Evolutionary conservation across 1,139 yeast species (phyloP).

Genomic region (Nakaseomyces uthaithaninus): DNA sequence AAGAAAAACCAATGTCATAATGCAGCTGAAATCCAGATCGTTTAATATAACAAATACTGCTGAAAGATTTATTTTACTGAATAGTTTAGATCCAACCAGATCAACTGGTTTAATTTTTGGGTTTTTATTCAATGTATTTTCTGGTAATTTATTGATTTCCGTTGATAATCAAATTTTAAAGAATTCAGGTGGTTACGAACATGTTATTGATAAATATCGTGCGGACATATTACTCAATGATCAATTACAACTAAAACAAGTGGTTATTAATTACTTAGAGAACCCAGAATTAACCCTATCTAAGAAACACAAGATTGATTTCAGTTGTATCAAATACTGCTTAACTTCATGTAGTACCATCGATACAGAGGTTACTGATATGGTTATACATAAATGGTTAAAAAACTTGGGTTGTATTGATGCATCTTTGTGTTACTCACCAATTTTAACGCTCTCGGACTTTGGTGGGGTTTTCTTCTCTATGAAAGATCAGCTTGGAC

Average conservation of each 20-base stretch:
- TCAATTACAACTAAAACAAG: slow-evolving; percentile 83
- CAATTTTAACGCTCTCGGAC: slow-evolving; percentile 80
- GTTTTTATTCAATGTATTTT: slow-evolving; percentile 66
- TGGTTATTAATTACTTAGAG: slow-evolving; percentile 86
- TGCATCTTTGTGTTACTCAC: slow-evolving; percentile 75
- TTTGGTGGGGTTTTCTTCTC: slow-evolving; percentile 96
- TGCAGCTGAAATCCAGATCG: slow-evolving; percentile 33
- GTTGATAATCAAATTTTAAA: slow-evolving; percentile 69
- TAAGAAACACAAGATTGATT: slow-evolving; percentile 69
- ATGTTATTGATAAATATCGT: slow-evolving; percentile 59
- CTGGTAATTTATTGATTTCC: slow-evolving; percentile 80
- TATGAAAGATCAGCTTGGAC: slow-evolving; percentile 77
- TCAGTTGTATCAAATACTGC: slow-evolving; percentile 80
- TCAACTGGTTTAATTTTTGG: slow-evolving; percentile 85
- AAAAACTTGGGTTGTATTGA: slow-evolving; percentile 80
- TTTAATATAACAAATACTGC: slow-evolving; percentile 9
- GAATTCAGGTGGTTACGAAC: slow-evolving; percentile 81
- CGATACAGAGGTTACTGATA: slow-evolving; percentile 88
- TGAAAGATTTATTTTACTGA: slow-evolving; percentile 41
- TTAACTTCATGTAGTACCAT: slow-evolving; percentile 84
- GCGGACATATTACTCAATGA: slow-evolving; percentile 77
- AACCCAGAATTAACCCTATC: slow-evolving; percentile 81
- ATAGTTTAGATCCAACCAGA: slow-evolving; percentile 77
- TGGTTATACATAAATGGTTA: slow-evolving; percentile 85
- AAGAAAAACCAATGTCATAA: slow-evolving; percentile 28